These are phyloP conservation scores for Acanthamoeba healyi DNA, from an alignment of 208 protist genomes.

Conservation along the genomic window DNA sequence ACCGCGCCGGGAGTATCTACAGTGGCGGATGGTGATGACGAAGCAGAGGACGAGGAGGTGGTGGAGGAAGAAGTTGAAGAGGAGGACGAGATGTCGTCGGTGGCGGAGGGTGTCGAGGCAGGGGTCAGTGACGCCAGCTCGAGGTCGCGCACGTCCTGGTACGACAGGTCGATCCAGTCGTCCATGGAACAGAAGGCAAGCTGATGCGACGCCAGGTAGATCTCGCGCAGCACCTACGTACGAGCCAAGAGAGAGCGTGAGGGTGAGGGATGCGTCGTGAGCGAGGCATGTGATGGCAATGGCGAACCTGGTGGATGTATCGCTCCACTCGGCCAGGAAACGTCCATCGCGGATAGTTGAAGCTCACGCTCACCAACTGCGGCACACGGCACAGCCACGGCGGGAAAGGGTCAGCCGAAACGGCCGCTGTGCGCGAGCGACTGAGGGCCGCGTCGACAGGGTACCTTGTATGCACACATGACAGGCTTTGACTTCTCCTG, in stretches of 20 bases:
- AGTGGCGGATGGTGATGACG: not conserved
- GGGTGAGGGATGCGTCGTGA: not conserved
- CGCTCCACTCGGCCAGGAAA: not conserved
- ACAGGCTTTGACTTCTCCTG: constrained; percentile 17
- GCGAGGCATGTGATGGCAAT: too few species aligned
- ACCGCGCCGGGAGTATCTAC: not conserved
- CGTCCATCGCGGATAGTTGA: constrained; percentile 34
- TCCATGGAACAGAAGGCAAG: not conserved
- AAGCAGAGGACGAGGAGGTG: not conserved
- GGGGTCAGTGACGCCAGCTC: not conserved
- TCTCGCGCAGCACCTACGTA: not conserved
- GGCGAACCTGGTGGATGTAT: constrained; percentile 1
- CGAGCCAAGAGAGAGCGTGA: not conserved
- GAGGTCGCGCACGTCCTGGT: constrained; percentile 24
- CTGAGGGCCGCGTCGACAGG: too few species aligned
- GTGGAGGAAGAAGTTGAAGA: not conserved
- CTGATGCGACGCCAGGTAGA: constrained; percentile 25
- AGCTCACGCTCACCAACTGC: constrained; percentile 3
- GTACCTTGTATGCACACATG: constrained; percentile 25
- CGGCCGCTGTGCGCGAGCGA: too few species aligned
- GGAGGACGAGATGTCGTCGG: not conserved
- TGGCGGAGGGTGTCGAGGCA: not conserved
- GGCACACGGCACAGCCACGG: not conserved
- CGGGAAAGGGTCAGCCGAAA: too few species aligned
- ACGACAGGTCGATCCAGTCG: constrained; percentile 32